Evolutionary conservation across 2,329 filamentous ascomycete species (phyloP).

Genomic region (Fusarium sarcochroum): DNA sequence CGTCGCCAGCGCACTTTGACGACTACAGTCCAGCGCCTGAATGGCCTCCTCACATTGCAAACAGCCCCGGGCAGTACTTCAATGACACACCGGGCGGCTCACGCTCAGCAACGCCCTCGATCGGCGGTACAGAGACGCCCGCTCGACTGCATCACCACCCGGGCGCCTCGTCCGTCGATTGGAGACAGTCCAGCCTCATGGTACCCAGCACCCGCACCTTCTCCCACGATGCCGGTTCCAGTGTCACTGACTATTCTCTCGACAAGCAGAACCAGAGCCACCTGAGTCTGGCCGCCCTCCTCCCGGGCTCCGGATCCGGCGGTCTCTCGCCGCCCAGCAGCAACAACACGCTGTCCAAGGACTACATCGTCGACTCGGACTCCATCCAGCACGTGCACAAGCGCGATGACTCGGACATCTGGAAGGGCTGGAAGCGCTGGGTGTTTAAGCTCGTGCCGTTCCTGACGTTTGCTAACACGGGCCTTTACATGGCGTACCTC

Average conservation of each 20-base stretch:
- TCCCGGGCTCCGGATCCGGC: constrained; percentile 47
- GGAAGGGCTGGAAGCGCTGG: constrained; percentile 60
- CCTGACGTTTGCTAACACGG: constrained; percentile 58
- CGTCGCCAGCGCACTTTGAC: constrained; percentile 39
- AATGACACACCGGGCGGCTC: constrained; percentile 44
- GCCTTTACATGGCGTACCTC: constrained; percentile 65
- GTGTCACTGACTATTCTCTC: constrained; percentile 40
- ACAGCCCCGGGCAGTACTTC: constrained; percentile 46
- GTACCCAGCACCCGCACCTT: constrained; percentile 39
- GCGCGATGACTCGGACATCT: constrained; percentile 60
- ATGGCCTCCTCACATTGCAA: constrained; percentile 45
- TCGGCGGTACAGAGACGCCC: constrained; percentile 47
- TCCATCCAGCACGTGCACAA: constrained; percentile 58
- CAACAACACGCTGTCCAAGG: constrained; percentile 48
- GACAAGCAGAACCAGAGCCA: constrained; percentile 58
- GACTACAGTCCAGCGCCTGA: constrained; percentile 44
- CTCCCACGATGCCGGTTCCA: constrained; percentile 30
- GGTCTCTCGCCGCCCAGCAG: constrained; percentile 34
- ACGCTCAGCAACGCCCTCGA: constrained; percentile 48
- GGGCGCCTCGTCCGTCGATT: constrained; percentile 48
- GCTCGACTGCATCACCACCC: constrained; percentile 31
- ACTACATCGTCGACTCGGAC: constrained; percentile 49
- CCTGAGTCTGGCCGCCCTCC: constrained; percentile 57
- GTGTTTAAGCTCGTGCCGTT: constrained; percentile 57
- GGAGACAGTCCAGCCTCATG: constrained; percentile 50